Evolutionary conservation across 768 basidiomycete genomes (phyloP).

Genomic region (Candolleomyces efflorescens): DNA sequence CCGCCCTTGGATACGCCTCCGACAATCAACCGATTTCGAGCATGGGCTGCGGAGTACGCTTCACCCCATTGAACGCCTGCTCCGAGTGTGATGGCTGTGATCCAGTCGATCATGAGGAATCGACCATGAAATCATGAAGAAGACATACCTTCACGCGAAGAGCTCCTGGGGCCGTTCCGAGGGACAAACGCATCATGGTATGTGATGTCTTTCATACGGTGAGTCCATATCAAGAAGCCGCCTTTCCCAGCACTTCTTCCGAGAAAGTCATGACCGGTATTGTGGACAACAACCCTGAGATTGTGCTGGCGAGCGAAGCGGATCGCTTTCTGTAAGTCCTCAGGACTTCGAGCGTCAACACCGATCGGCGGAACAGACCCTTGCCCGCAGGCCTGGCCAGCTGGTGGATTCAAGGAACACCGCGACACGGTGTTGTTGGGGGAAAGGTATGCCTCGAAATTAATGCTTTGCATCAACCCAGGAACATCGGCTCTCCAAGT

Average conservation of each 20-base stretch:
- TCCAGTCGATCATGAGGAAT: slow-evolving; percentile 23
- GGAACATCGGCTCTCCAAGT: slow-evolving; percentile 8
- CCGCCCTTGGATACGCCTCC: slow-evolving; percentile 38
- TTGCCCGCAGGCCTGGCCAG: slow-evolving; percentile 37
- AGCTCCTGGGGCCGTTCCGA: slow-evolving; percentile 21
- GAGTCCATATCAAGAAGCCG: slow-evolving; percentile 38
- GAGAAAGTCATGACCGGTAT: slow-evolving; percentile 40
- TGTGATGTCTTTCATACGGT: slow-evolving; percentile 31
- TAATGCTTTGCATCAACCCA: slow-evolving; percentile 9
- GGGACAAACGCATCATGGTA: slow-evolving; percentile 30
- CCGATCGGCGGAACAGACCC: slow-evolving; percentile 38
- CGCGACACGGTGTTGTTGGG: slow-evolving; percentile 43
- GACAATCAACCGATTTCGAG: slow-evolving; percentile 36
- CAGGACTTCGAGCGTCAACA: slow-evolving; percentile 33
- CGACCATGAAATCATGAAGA: slow-evolving; percentile 20
- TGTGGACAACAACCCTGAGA: slow-evolving; percentile 33
- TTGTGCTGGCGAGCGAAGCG: slow-evolving; percentile 32
- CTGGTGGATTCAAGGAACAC: slow-evolving; percentile 45
- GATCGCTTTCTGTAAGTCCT: slow-evolving; percentile 37
- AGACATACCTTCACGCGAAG: slow-evolving; percentile 21
- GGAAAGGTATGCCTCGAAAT: slow-evolving; percentile 10
- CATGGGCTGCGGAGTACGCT: slow-evolving; percentile 35
- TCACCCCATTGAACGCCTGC: slow-evolving; percentile 45
- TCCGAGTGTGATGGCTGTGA: slow-evolving; percentile 27
- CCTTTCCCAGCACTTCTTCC: slow-evolving; percentile 39